Percentiles rank a stretch among this genome's conserved stretches.
Conservation (phyloP, 192 early-diverging fungal species). For the Coemansia sp. region DNA sequence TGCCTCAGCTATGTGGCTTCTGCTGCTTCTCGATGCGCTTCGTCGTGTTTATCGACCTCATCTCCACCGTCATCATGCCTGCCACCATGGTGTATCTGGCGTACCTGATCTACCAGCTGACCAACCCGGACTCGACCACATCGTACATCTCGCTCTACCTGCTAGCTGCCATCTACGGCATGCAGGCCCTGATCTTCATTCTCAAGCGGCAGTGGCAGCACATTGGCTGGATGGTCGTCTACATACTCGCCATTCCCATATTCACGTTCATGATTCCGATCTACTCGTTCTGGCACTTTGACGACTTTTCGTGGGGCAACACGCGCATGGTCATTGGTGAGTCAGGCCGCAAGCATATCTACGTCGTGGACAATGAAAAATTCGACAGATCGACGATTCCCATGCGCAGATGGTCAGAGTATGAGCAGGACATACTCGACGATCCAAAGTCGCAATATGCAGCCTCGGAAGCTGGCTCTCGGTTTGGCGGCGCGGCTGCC, state of each 20-base stretch:
- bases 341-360: slow-evolving; percentile 74
- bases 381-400: slow-evolving; percentile 80
- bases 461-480: slow-evolving; percentile 44
- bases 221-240: slow-evolving; percentile 97
- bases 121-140: slow-evolving; percentile 59
- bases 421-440: slow-evolving; percentile 66
- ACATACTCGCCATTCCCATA: slow-evolving; percentile 87
- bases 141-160: slow-evolving; percentile 87
- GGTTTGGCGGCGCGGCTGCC: slow-evolving; percentile 47
- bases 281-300: slow-evolving; percentile 99
- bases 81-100: slow-evolving; percentile 87
- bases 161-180: slow-evolving; percentile 86
- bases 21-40: slow-evolving; percentile 98
- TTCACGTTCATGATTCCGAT: slow-evolving; percentile 83
- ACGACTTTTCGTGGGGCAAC: slow-evolving; percentile 99
- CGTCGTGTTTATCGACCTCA: slow-evolving; percentile 93
- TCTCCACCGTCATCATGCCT: slow-evolving; percentile 92
- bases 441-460: slow-evolving; percentile 52
- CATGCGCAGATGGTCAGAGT: slow-evolving; percentile 81
- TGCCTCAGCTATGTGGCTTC: slow-evolving; percentile 95
- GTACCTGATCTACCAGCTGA: slow-evolving; percentile 75
- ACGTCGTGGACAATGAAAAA: slow-evolving; percentile 74
- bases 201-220: slow-evolving; percentile 90
- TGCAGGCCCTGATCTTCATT: slow-evolving; percentile 87
- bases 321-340: slow-evolving; percentile 92